A percentile compares a stretch with the other conserved stretches of the same genome.
phyloP scores from a whole-genome alignment of 495 filamentous ascomycete genomes.

The Aspergillus campestris region DNA sequence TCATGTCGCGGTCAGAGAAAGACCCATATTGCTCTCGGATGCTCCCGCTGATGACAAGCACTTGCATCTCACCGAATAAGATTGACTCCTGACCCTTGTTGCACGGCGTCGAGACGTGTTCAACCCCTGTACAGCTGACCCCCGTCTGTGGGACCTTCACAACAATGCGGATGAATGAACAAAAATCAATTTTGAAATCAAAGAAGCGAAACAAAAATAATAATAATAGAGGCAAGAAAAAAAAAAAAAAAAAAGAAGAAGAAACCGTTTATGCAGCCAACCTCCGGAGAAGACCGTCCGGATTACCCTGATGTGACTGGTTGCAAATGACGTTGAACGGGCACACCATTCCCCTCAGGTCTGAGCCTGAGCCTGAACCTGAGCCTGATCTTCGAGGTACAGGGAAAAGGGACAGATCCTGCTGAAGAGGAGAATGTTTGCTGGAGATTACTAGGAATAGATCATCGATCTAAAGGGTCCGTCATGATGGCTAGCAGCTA shows the following conservation, averaged over 20 bases:
- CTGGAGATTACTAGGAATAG: no score
- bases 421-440: no score
- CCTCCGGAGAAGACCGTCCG: not conserved
- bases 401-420: no score
- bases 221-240: constrained; percentile 3
- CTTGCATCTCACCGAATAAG: constrained; percentile 6
- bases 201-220: not conserved
- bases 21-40: constrained; percentile 13
- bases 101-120: constrained; percentile 11
- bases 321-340: constrained; percentile 2
- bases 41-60: constrained; percentile 19
- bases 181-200: not conserved
- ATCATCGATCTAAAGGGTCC: not conserved
- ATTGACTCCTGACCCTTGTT: not conserved
- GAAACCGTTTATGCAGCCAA: constrained; percentile 13
- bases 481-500: not conserved
- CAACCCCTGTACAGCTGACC: not conserved
- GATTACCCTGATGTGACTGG: constrained; percentile 12
- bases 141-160: not conserved
- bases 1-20: constrained; percentile 8
- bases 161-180: constrained; percentile 1
- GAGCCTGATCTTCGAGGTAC: no score
- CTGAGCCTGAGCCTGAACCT: not conserved
- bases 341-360: constrained; percentile 6
- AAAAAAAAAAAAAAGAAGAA: not conserved